phyloP scores from a whole-genome alignment of 2,329 filamentous ascomycete species.

The Colletotrichum sp. region DNA sequence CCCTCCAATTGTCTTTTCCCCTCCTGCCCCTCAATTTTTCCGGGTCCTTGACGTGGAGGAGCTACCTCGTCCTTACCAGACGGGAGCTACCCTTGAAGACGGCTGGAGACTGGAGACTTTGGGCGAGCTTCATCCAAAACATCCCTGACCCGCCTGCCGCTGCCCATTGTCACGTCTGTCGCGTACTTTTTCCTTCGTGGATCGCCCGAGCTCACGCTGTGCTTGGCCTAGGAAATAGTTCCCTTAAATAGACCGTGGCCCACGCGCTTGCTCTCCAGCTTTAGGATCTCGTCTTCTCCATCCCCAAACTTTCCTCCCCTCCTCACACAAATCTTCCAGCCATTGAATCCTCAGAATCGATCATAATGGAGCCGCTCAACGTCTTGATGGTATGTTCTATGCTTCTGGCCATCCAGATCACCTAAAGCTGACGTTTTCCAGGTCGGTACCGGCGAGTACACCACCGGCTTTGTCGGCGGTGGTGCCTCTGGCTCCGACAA shows the following conservation, averaged over 20 bases:
- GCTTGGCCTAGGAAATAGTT: background rate
- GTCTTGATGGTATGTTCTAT: conserved; percentile 68
- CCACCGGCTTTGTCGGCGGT: conserved; percentile 88
- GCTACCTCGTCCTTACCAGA: background rate
- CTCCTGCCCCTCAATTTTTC: conserved; percentile 42
- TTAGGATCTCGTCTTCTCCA: background rate
- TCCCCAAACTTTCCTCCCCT: background rate
- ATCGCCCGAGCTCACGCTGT: background rate
- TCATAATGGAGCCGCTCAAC: conserved; percentile 63
- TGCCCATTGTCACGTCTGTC: background rate
- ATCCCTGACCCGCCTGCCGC: background rate
- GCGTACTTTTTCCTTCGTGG: background rate
- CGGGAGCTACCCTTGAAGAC: background rate
- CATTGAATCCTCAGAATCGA: conserved; percentile 6
- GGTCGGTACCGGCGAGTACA: conserved; percentile 96
- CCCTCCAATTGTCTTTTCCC: conserved; percentile 27
- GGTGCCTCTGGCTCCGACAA: conserved; percentile 89
- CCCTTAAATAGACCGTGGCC: conserved; percentile 9
- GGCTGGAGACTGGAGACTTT: background rate
- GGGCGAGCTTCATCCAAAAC: conserved; percentile 14
- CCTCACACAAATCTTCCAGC: background rate
- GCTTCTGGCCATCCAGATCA: background rate
- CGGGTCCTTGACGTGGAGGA: conserved; percentile 24
- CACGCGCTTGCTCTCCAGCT: background rate
- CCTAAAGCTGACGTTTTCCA: conserved; percentile 31